A percentile compares a stretch with the other conserved stretches of the same genome.
phyloP scores from a whole-genome alignment of 805 yeast genomes.

The Pichia cabralensis region DNA sequence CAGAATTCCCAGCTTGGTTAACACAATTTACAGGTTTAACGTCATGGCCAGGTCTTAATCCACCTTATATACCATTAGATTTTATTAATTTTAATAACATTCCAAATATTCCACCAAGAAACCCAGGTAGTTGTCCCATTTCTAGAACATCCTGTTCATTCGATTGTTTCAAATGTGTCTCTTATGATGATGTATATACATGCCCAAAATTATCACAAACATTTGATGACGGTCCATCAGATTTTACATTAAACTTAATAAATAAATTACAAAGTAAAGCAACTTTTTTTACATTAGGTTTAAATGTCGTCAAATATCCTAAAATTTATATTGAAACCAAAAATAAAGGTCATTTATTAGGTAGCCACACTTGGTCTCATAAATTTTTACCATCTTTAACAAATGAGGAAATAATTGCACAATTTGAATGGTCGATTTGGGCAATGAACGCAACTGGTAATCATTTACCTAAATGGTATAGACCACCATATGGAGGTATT shows the following conservation, averaged over 20 bases:
- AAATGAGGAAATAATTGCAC: slow-evolving; percentile 80
- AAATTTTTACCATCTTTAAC: slow-evolving; percentile 66
- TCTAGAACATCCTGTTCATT: slow-evolving; percentile 60
- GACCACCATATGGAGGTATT: slow-evolving; percentile 95
- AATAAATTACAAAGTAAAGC: slow-evolving; percentile 41
- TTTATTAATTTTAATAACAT: slow-evolving; percentile 49
- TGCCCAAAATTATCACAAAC: slow-evolving; percentile 75
- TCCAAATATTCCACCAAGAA: slow-evolving; percentile 39
- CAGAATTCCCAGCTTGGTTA: slow-evolving; percentile 68
- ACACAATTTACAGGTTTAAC: slow-evolving; percentile 58
- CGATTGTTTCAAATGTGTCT: slow-evolving; percentile 75
- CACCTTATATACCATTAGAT: slow-evolving; percentile 80
- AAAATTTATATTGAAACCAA: slow-evolving; percentile 52
- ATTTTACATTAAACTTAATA: slow-evolving; percentile 53
- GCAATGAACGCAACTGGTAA: slow-evolving; percentile 92
- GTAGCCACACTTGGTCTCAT: slow-evolving; percentile 91
- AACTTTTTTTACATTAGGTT: slow-evolving; percentile 81
- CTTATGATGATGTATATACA: slow-evolving; percentile 64
- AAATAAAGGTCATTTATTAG: slow-evolving; percentile 65
- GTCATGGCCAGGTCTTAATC: slow-evolving; percentile 79
- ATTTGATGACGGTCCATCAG: slow-evolving; percentile 92
- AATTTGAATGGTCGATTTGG: slow-evolving; percentile 93
- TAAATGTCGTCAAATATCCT: slow-evolving; percentile 70
- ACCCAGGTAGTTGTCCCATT: slow-evolving; percentile 49
- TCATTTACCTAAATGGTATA: slow-evolving; percentile 82